Evolutionary conservation across 1,284 basidiomycete genomes (phyloP).

Genomic region (Abortiporus biennis): DNA sequence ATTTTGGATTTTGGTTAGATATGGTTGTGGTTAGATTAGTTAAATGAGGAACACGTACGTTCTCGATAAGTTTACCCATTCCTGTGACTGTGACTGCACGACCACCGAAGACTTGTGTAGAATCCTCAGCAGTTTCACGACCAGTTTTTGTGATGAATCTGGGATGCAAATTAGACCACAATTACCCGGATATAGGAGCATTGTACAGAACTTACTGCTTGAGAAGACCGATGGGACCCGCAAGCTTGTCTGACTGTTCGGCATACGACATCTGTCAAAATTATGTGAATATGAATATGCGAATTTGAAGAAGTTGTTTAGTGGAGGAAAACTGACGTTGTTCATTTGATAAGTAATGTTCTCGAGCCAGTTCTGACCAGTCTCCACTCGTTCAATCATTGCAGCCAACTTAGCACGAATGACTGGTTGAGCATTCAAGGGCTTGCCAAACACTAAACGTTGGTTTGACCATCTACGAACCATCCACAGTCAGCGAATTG

Average conservation of each 20-base stretch:
- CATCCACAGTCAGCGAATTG: slow-evolving; percentile 3
- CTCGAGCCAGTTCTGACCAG: slow-evolving; percentile 88
- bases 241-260: slow-evolving; percentile 73
- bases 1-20: too few relatives aligned
- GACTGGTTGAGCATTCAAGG: slow-evolving; percentile 87
- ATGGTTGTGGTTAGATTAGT: slow-evolving; percentile 1
- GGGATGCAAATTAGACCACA: slow-evolving; percentile 7
- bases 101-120: slow-evolving; percentile 49
- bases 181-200: slow-evolving; percentile 1
- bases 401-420: slow-evolving; percentile 82
- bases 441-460: slow-evolving; percentile 83
- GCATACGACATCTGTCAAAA: slow-evolving; percentile 64
- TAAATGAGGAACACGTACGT: slow-evolving; percentile 31
- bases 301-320: neutral
- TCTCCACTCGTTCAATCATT: slow-evolving; percentile 89
- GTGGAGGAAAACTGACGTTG: slow-evolving; percentile 47
- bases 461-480: slow-evolving; percentile 70
- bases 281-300: neutral
- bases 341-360: slow-evolving; percentile 89
- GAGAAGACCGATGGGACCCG: slow-evolving; percentile 66
- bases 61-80: slow-evolving; percentile 51
- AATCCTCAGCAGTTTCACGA: slow-evolving; percentile 66
- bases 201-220: slow-evolving; percentile 47
- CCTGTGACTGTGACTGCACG: slow-evolving; percentile 45
- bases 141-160: slow-evolving; percentile 65